phyloP scores from a whole-genome alignment of 208 protist species.

The Trypanosoma melophagium region DNA sequence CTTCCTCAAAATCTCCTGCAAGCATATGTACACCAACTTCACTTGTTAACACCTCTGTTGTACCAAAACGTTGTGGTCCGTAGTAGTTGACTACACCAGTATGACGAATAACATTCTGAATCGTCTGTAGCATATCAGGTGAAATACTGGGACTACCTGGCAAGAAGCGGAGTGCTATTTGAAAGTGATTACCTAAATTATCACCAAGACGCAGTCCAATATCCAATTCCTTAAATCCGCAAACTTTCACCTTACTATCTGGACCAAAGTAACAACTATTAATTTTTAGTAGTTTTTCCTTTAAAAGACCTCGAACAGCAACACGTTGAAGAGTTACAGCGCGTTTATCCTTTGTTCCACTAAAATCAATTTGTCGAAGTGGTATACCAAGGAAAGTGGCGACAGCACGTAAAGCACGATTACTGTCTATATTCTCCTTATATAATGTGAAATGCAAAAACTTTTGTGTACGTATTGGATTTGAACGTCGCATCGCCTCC shows the following conservation, averaged over 20 bases:
- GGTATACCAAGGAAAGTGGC: conserved; percentile 58
- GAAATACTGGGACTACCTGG: conserved; percentile 17
- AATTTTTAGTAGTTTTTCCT: conserved; percentile 54
- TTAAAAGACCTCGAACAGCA: conserved; percentile 61
- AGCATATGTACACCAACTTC: conserved; percentile 87
- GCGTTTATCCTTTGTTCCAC: conserved; percentile 96
- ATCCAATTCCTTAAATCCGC: conserved; percentile 63
- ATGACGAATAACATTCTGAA: conserved; percentile 36
- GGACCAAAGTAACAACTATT: conserved; percentile 62
- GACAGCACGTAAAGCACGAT: conserved; percentile 68
- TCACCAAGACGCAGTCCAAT: conserved; percentile 83
- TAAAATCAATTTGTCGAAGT: conserved; percentile 79
- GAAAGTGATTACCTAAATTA: conserved; percentile 91
- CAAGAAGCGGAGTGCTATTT: conserved; percentile 82
- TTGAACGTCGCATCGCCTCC: conserved; percentile 61
- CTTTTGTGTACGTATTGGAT: conserved; percentile 30
- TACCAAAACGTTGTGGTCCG: conserved; percentile 95
- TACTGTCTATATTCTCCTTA: conserved; percentile 94
- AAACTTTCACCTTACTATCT: conserved; percentile 68
- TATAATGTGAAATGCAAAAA: conserved; percentile 93
- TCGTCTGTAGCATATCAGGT: conserved; percentile 3
- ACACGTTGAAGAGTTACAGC: conserved; percentile 93
- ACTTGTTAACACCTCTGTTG: conserved; percentile 88
- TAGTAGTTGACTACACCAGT: conserved; percentile 95
- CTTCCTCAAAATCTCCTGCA: conserved; percentile 61